Base-by-base conservation (phyloP, 2,329 filamentous ascomycete species). In the Penicillium verrucosum region DNA sequence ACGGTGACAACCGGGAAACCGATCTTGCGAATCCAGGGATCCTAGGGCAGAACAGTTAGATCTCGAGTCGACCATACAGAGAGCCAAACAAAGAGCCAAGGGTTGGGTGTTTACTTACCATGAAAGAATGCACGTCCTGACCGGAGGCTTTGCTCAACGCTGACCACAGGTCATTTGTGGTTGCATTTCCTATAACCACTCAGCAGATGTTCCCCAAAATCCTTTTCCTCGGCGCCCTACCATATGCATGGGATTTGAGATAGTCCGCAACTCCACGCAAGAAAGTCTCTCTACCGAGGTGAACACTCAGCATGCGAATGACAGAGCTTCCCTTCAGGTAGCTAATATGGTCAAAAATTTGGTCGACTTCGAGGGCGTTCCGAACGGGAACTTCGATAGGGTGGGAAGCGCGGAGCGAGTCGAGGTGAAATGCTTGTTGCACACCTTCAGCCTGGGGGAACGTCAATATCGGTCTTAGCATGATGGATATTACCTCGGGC, bases 271-370 rank as follows among this genome's bases (percentile, higher is more conserved):
- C 92, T 65, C 94, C 94, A 70, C 89, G 87, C 51, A 99, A 81
- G 81, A 99, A 99, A 1, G 85, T 89, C 68, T 96, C 86, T 51
- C 89, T 87, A 14, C 92, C 92, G 18, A 99, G 85, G 73, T 97
- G 90, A 67, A 89, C 88, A 65, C 91, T 93, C 67, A 99, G 78
- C 94, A 99, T 99, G 70, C 94, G 89, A 70, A 99, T 94, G 58
- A 94, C 90, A 2, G 93, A 96, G 78, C 91, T 96, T 36, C 94
- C 94, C 79, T 99, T 97, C 60, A 95, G 82, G 72, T 97, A 99
- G 76, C 90, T 95, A 76, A 99, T 97, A 72, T 88, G 85, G 73
- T 99, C 94, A 70, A 99, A 99, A 63, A 97, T 96, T 75, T 99
- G 94, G 74, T 97, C 95, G 63, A 97, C 91, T 66, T 97, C 94